Percentiles rank a stretch among this genome's conserved stretches.
Evolutionary conservation across 1,139 yeast species (phyloP).

Genomic region (Citeromyces siamensis): DNA sequence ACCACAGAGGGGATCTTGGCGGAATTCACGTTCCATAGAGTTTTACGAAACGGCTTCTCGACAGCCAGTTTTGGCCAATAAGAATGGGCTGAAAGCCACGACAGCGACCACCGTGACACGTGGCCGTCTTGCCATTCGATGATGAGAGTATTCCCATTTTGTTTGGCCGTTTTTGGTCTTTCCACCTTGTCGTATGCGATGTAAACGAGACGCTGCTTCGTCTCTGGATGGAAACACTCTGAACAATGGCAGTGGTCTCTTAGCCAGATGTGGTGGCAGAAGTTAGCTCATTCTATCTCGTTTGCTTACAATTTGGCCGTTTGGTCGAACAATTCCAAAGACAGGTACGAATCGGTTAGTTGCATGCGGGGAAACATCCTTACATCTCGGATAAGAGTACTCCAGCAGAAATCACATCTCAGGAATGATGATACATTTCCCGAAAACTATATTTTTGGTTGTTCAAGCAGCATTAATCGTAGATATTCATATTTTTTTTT

Average conservation of each 20-base stretch:
- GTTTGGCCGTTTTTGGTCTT: not conserved
- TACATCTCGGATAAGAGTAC: not conserved
- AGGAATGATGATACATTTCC: too few species aligned
- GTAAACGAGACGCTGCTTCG: slow-evolving; percentile 47
- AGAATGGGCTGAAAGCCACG: slow-evolving; percentile 50
- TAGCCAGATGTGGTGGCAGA: slow-evolving; percentile 47
- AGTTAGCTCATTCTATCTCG: slow-evolving; percentile 2
- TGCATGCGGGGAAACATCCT: not conserved
- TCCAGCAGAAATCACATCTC: too few species aligned
- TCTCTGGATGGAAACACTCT: slow-evolving; percentile 43
- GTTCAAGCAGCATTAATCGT: too few species aligned
- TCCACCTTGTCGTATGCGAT: slow-evolving; percentile 38
- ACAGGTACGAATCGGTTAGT: not conserved
- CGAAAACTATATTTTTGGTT: too few species aligned
- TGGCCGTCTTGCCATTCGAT: slow-evolving; percentile 42
- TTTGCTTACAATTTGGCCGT: slow-evolving; percentile 1
- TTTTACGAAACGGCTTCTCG: slow-evolving; percentile 14
- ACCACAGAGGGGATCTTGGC: slow-evolving; percentile 40
- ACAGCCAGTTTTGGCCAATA: slow-evolving; percentile 39
- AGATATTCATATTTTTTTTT: too few species aligned
- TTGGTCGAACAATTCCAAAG: too few species aligned
- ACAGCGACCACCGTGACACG: slow-evolving; percentile 27
- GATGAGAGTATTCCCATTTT: not conserved
- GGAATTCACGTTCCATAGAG: slow-evolving; percentile 37
- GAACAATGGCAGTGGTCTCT: slow-evolving; percentile 60